Evolutionary conservation across 2,329 filamentous ascomycete genomes (phyloP), one percentile per base, ranked within the genome.

Genomic region (Septoria petroselini): DNA sequence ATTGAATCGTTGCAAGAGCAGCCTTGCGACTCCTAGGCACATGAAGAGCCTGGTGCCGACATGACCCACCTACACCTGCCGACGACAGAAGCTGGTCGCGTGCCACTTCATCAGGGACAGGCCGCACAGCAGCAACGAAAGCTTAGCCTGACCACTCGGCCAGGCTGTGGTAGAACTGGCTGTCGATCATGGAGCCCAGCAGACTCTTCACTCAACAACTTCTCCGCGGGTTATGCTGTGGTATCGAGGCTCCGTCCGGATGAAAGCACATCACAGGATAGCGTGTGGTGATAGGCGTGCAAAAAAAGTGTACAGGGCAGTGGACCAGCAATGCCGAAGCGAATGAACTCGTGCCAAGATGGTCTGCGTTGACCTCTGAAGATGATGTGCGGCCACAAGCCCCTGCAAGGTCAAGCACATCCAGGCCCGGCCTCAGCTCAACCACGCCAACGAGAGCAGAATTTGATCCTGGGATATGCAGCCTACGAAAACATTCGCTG

Each of bases 61-160:
- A 27, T 5, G 23, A 9, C 23, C 23, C 23, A 27, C 9, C 23
- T 27, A 9, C n/a, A n/a, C n/a, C n/a, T n/a, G n/a, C n/a, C n/a
- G n/a, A n/a, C n/a, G n/a, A n/a, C n/a, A n/a, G n/a, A n/a, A n/a
- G 40, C 25, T 43, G 29, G 15, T 45, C 31, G 33, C 42, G 30
- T 45, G 31, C 21, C 14, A 34, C 33, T 25, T 23, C 8, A 27
- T 38, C 15, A 9, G 31, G 12, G 27, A 17, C 17, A 17, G 31
- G 14, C 11, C 29, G 7, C 15, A 3, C 18, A 15, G 17, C 8
- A 15, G 21, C 12, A 45, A 11, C 19, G 19, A 31, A 37, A 37
- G 31, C 30, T 45, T 27, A 30, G 42, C 42, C 37, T n/a, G 25
- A 35, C 11, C 33, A 14, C 31, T 19, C 30, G 21, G 21, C 8